Evolutionary conservation across 2,329 filamentous ascomycete genomes (phyloP).

Genomic region (Botryotinia calthae): DNA sequence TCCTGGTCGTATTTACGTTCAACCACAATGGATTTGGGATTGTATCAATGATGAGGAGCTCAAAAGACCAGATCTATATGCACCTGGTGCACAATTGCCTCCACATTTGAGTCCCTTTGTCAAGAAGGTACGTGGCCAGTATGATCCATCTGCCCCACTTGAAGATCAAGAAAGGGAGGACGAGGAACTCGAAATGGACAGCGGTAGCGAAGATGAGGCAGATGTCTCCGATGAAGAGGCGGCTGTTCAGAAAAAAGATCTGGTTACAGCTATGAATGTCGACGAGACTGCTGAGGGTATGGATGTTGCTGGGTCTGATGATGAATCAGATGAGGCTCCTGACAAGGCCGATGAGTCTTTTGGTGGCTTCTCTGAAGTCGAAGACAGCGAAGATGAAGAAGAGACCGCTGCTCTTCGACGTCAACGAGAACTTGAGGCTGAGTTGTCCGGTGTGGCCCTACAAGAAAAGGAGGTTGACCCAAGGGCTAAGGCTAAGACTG

Average conservation of each 20-base stretch:
- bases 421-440: conserved; percentile 89
- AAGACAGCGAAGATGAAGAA: conserved; percentile 58
- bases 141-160: conserved; percentile 83
- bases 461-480: conserved; percentile 51
- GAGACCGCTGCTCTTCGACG: conserved; percentile 64
- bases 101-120: conserved; percentile 97
- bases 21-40: conserved; percentile 99
- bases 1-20: conserved; percentile 88
- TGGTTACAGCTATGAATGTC: conserved; percentile 31
- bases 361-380: conserved; percentile 40
- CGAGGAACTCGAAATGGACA: conserved; percentile 72
- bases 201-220: conserved; percentile 46
- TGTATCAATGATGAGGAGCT: conserved; percentile 89
- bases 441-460: conserved; percentile 69
- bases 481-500: conserved; percentile 64
- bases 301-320: conserved; percentile 39
- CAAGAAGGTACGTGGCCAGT: conserved; percentile 78
- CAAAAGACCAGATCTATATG: conserved; percentile 82
- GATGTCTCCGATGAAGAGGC: conserved; percentile 43
- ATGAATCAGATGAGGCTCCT: conserved; percentile 42
- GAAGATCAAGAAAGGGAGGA: conserved; percentile 85
- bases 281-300: conserved; percentile 38
- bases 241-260: conserved; percentile 49
- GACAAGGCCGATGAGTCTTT: conserved; percentile 37
- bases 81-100: conserved; percentile 82